Conservation (phyloP, 208 protist genomes). For the Leishmania tarentolae region DNA sequence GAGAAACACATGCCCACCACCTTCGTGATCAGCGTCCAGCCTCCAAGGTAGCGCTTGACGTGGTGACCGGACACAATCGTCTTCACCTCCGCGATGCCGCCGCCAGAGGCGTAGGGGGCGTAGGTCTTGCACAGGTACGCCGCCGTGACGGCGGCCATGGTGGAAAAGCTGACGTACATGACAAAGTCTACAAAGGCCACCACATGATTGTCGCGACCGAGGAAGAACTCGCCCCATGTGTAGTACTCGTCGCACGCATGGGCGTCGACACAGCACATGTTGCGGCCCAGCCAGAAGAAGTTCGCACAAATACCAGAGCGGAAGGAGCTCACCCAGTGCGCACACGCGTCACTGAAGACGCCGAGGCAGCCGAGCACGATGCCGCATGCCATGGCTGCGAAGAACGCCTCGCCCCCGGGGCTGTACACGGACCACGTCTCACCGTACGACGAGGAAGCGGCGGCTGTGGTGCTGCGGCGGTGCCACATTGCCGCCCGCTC, state of each 20-base stretch:
- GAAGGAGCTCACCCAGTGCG: slow-evolving; percentile 64
- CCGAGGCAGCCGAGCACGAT: slow-evolving; percentile 56
- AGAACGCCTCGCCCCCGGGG: slow-evolving; percentile 40
- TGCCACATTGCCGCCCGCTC: slow-evolving; percentile 33
- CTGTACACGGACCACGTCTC: slow-evolving; percentile 27
- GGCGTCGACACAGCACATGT: slow-evolving; percentile 55
- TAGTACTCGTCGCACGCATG: slow-evolving; percentile 51
- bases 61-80: slow-evolving; percentile 82
- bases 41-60: slow-evolving; percentile 66
- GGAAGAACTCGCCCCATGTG: slow-evolving; percentile 67
- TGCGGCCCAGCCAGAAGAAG: slow-evolving; percentile 64
- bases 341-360: slow-evolving; percentile 68
- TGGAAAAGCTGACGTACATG: slow-evolving; percentile 61
- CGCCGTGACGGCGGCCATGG: slow-evolving; percentile 40
- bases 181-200: slow-evolving; percentile 47
- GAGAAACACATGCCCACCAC: slow-evolving; percentile 72
- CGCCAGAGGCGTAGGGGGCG: slow-evolving; percentile 77
- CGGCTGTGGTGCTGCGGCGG: slow-evolving; percentile 3
- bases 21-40: slow-evolving; percentile 83
- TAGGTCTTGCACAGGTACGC: slow-evolving; percentile 68
- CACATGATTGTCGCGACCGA: slow-evolving; percentile 46
- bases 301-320: slow-evolving; percentile 59
- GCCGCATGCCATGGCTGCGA: slow-evolving; percentile 44
- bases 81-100: slow-evolving; percentile 90
- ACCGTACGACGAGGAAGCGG: neutral